Conservation (phyloP, 202 grass and related monocot genomes). For the Setaria viridis region DNA sequence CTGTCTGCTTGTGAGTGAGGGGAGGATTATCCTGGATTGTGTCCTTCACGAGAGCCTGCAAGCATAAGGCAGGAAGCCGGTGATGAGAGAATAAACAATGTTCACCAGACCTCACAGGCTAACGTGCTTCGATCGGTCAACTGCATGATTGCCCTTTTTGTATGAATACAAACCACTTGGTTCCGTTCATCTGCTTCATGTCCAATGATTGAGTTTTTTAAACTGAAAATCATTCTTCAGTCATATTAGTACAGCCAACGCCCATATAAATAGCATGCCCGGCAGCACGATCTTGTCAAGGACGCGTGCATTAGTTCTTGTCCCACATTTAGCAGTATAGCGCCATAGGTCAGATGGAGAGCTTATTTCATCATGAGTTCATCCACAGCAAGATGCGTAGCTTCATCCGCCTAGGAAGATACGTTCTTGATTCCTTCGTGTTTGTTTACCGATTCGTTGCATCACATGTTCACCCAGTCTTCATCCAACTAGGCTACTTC, state of each 20-base stretch:
- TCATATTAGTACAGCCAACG: not conserved
- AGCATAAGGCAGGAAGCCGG: not conserved
- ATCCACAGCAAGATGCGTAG: constrained; percentile 49
- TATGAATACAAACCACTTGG: not conserved
- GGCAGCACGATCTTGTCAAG: not conserved
- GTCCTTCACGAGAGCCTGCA: not conserved
- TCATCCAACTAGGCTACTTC: constrained; percentile 63
- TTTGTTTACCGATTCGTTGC: constrained; percentile 36
- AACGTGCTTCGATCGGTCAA: not conserved
- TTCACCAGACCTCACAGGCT: not conserved
- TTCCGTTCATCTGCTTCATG: not conserved
- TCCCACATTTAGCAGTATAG: not conserved
- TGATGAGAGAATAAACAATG: not conserved
- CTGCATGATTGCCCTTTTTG: constrained; percentile 2
- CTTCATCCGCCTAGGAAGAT: constrained; percentile 46
- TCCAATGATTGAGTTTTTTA: not conserved
- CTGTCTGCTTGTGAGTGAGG: not conserved
- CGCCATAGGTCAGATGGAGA: not conserved
- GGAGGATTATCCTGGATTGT: not conserved
- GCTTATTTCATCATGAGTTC: constrained; percentile 42
- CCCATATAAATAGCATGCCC: constrained; percentile 22
- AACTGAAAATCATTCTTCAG: not conserved
- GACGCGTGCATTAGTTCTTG: not conserved
- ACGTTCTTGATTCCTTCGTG: constrained; percentile 8
- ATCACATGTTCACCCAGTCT: constrained; percentile 53